These are phyloP conservation scores for Pseudogymnoascus sp. DNA, from an alignment of 2,329 filamentous ascomycete genomes.

Conservation along the genomic window DNA sequence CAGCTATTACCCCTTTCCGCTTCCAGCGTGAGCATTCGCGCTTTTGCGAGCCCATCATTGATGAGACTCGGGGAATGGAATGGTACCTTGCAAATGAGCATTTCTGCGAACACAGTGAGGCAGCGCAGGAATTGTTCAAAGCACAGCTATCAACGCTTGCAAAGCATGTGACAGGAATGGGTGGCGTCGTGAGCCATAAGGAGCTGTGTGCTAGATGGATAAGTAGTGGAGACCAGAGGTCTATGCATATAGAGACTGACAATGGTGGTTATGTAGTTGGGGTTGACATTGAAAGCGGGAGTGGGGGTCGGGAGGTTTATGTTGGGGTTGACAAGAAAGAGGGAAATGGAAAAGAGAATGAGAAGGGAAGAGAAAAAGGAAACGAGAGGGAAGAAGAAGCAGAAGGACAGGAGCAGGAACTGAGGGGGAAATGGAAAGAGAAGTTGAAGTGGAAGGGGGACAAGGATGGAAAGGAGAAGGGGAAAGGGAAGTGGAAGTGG, in stretches of 20 bases:
- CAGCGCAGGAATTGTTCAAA: neutral
- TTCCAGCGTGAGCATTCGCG: slow-evolving; percentile 2
- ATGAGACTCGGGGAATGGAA: neutral
- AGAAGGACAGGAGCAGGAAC: neutral
- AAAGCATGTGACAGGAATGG: neutral
- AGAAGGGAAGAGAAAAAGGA: neutral
- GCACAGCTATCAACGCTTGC: neutral
- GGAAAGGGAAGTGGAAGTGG: neutral
- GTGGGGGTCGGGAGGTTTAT: neutral
- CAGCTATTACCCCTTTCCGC: neutral
- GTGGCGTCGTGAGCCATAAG: neutral
- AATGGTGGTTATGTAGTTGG: neutral
- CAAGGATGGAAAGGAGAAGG: neutral
- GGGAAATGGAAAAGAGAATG: neutral
- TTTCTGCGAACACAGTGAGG: neutral
- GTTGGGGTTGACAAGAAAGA: neutral
- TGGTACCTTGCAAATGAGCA: slow-evolving; percentile 5
- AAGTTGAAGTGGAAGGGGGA: neutral
- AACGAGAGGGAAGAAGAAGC: neutral
- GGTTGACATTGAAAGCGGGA: neutral
- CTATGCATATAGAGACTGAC: neutral
- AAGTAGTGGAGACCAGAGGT: neutral
- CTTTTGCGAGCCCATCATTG: neutral
- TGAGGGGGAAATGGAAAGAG: neutral
- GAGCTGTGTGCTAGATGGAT: neutral